Evolutionary conservation across 2,329 filamentous ascomycete species (phyloP), one percentile per base, ranked within the genome.

Genomic region (Arthroderma uncinatum): DNA sequence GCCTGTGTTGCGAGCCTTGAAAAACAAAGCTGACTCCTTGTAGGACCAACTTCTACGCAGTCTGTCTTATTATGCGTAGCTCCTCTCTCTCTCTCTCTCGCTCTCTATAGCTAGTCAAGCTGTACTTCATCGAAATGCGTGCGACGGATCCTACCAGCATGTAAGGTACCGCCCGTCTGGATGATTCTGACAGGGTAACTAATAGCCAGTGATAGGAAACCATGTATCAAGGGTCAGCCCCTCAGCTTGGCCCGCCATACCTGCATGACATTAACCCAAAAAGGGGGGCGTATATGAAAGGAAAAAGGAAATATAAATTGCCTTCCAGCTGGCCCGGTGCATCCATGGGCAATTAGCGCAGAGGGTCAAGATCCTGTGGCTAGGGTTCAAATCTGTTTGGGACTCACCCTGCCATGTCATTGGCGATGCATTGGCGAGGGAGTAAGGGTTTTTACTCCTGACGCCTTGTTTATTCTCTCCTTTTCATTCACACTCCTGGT

Each of bases 381-480:
- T n/a, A 25, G 47, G 47, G 47, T 50, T 50, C 47, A 33, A 25
- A 7, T 50, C n/a, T 50, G 5, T 50, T 50, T 33, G 47, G 47
- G 47, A 50, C n/a, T n/a, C 23, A 30, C 16, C 5, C 5, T 30
- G 25, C 8, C 14, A 3, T 8, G 21, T 50, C 33, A 50, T 50
- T 50, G 47, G 47, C 8, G 28, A 33, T 10, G 47, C 19, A 25
- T 25, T 50, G 47, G 47, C 47, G 47, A 50, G 47, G 12, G 2
- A 33, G 21, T 48, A 48, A 50, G 7, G 28, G 28, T 16, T 50
- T 30, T 10, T 50, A 16, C 47, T 50, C 23, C 14, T n/a, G n/a
- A 33, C 40, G 40, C 40, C 40, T 47, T 25, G 40, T 14, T 47
- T 2, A 23, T 23, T 25, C 23, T 50, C 25, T n/a, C 25, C 10